A percentile compares a stretch with the other conserved stretches of the same genome.
These are phyloP conservation scores for Sarocladium kiliense DNA, from an alignment of 2,329 filamentous ascomycete species.

Conservation along the genomic window DNA sequence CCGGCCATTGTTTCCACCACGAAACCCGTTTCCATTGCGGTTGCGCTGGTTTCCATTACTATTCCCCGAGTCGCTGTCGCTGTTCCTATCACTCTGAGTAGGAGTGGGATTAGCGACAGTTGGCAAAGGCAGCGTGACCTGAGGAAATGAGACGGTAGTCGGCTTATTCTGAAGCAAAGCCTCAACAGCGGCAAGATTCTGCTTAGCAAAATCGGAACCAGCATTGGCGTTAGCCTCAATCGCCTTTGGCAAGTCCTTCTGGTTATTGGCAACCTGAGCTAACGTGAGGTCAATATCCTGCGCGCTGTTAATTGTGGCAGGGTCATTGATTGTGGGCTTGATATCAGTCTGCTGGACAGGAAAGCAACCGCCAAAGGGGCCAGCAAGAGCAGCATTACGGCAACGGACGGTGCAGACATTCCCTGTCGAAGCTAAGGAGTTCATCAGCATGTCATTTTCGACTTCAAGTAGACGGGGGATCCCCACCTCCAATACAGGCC, in stretches of 20 bases:
- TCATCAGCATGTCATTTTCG: not conserved
- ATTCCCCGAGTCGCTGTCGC: constrained; percentile 13
- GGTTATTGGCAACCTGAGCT: constrained; percentile 44
- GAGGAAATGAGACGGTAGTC: constrained; percentile 22
- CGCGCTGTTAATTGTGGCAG: constrained; percentile 39
- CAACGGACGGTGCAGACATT: constrained; percentile 55
- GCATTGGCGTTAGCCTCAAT: constrained; percentile 38
- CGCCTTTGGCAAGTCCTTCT: constrained; percentile 39
- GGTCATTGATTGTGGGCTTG: constrained; percentile 34
- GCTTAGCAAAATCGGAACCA: constrained; percentile 21
- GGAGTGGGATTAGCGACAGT: constrained; percentile 13
- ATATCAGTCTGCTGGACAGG: constrained; percentile 49
- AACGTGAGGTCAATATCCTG: constrained; percentile 39
- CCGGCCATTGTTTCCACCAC: not conserved
- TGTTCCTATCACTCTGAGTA: constrained; percentile 10
- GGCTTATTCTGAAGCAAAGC: constrained; percentile 23
- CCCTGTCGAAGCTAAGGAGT: constrained; percentile 42
- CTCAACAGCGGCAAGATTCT: constrained; percentile 32
- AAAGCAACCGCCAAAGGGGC: constrained; percentile 55
- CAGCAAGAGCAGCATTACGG: constrained; percentile 51
- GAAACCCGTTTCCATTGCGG: constrained; percentile 13
- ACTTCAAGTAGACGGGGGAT: not conserved
- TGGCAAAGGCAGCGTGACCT: constrained; percentile 25
- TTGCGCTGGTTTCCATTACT: not conserved
- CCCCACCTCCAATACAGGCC: constrained; percentile 44